Conservation (phyloP, 306 rosid species). For the Oxytropis ochrocephala region DNA sequence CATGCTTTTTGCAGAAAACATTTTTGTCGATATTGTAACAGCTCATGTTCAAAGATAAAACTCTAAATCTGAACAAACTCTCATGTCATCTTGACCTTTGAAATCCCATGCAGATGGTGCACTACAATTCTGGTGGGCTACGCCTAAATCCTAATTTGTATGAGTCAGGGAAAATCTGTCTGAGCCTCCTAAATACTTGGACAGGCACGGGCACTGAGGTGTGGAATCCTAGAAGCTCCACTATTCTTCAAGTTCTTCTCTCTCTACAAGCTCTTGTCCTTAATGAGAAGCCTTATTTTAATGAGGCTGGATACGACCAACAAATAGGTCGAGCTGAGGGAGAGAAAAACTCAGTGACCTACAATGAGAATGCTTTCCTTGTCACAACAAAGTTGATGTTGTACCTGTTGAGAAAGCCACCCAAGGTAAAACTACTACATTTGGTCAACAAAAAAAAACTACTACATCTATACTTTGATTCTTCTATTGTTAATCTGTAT, state of each 20-base stretch:
- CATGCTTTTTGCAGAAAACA: background rate
- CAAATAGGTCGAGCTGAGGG: slow-evolving; percentile 90
- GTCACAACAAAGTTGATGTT: slow-evolving; percentile 79
- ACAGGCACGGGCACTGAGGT: slow-evolving; percentile 74
- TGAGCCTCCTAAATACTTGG: slow-evolving; percentile 95
- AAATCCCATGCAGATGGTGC: slow-evolving; percentile 62
- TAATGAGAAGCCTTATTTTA: slow-evolving; percentile 93
- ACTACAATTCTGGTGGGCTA: slow-evolving; percentile 87
- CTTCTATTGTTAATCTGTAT: background rate
- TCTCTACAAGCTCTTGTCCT: slow-evolving; percentile 98
- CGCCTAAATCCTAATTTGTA: slow-evolving; percentile 87
- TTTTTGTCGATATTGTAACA: background rate
- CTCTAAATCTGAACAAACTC: slow-evolving; percentile 18
- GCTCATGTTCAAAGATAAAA: slow-evolving; percentile 6
- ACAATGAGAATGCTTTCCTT: slow-evolving; percentile 88
- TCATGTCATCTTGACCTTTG: slow-evolving; percentile 18
- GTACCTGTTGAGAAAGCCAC: slow-evolving; percentile 57
- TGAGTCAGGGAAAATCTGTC: slow-evolving; percentile 93
- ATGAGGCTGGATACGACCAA: slow-evolving; percentile 95
- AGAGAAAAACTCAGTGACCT: slow-evolving; percentile 86
- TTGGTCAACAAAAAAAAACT: no score
- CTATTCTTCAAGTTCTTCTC: slow-evolving; percentile 88
- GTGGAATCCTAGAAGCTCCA: slow-evolving; percentile 80
- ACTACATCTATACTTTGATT: background rate
- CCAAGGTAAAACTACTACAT: slow-evolving; percentile 51